phyloP scores from a whole-genome alignment of 2,329 filamentous ascomycete species.

The Nemania serpens region DNA sequence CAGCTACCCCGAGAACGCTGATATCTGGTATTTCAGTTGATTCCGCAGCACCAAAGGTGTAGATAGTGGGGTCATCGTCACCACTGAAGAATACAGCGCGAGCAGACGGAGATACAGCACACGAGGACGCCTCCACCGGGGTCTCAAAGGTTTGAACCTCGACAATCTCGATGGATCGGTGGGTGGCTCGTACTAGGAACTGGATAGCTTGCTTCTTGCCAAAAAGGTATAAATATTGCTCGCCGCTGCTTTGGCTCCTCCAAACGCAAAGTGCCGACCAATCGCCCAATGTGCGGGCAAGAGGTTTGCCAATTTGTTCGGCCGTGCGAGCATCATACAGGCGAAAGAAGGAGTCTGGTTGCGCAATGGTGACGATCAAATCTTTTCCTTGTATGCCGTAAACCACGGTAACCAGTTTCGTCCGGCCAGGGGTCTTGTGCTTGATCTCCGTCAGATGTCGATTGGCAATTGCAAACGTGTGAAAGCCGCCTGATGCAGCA shows the following conservation, averaged over 20 bases:
- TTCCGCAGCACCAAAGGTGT: constrained; percentile 47
- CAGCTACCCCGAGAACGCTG: constrained; percentile 43
- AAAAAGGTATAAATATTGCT: constrained; percentile 52
- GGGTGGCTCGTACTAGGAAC: constrained; percentile 43
- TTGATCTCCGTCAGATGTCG: constrained; percentile 41
- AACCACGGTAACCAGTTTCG: constrained; percentile 50
- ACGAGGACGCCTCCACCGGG: constrained; percentile 49
- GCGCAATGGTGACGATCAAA: constrained; percentile 48
- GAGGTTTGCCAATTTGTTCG: constrained; percentile 40
- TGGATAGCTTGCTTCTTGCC: constrained; percentile 49
- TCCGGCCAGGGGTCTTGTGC: constrained; percentile 47
- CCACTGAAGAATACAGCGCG: constrained; percentile 47
- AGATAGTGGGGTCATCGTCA: constrained; percentile 46
- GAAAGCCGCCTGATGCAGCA: constrained; percentile 50
- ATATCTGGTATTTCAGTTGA: constrained; percentile 45
- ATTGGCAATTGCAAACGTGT: constrained; percentile 43
- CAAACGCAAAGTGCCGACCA: constrained; percentile 54
- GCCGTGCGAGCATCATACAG: constrained; percentile 44
- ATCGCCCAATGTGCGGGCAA: constrained; percentile 47
- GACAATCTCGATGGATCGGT: constrained; percentile 42
- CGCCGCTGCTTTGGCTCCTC: constrained; percentile 46
- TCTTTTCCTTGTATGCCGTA: constrained; percentile 46
- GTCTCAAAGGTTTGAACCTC: constrained; percentile 51
- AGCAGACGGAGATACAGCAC: constrained; percentile 46
- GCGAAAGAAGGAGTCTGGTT: constrained; percentile 49